Conservation (phyloP, 768 basidiomycete species). For the Hericium rajendrae region DNA sequence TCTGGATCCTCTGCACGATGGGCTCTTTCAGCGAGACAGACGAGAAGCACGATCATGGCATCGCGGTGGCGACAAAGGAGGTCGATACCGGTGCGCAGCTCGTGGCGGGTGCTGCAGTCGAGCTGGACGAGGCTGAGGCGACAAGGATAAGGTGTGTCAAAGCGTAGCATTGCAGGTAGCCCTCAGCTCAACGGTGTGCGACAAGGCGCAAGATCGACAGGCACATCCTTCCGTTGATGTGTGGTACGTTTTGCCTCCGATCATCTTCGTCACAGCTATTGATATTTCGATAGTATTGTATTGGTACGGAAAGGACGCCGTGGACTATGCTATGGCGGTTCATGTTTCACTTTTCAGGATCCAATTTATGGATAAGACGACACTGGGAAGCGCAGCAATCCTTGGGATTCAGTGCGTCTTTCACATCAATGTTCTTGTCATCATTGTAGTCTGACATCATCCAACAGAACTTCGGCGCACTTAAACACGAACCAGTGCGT, state of each 20-base stretch:
- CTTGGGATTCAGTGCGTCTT: slow-evolving; percentile 52
- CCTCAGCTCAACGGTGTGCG: too few relatives aligned
- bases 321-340: background rate
- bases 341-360: slow-evolving; percentile 33
- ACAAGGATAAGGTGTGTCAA: slow-evolving; percentile 32
- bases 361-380: slow-evolving; percentile 76
- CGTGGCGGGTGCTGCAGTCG: slow-evolving; percentile 19
- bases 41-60: slow-evolving; percentile 5
- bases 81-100: slow-evolving; percentile 58
- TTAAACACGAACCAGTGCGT: slow-evolving; percentile 56
- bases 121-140: slow-evolving; percentile 44
- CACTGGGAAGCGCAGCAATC: slow-evolving; percentile 56
- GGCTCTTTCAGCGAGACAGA: slow-evolving; percentile 6
- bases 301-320: slow-evolving; percentile 26
- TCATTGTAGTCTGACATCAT: background rate
- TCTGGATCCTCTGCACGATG: slow-evolving; percentile 1
- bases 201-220: slow-evolving; percentile 47
- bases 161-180: too few relatives aligned
- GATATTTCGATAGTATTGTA: slow-evolving; percentile 35
- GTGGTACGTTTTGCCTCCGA: slow-evolving; percentile 34
- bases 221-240: slow-evolving; percentile 65
- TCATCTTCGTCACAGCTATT: background rate
- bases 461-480: slow-evolving; percentile 44
- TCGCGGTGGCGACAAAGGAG: slow-evolving; percentile 36
- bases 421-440: background rate